Conservation (phyloP, 768 basidiomycete species). For the Amanita rimosa region DNA sequence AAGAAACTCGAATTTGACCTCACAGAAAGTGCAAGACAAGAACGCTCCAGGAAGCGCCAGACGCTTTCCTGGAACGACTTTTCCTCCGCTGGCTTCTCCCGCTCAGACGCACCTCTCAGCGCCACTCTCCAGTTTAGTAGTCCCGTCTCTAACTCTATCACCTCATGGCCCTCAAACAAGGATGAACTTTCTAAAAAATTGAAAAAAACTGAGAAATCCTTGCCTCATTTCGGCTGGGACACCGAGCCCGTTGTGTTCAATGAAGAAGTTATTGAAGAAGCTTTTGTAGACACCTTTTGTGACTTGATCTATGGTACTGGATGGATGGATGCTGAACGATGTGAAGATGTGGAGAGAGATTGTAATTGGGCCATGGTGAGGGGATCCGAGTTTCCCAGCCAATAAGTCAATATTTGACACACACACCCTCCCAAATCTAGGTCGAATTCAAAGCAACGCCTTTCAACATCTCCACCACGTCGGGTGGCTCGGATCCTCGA, state of each 20-base stretch:
- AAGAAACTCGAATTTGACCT: slow-evolving; percentile 89
- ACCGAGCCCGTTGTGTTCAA: slow-evolving; percentile 70
- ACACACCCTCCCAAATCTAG: too few relatives aligned
- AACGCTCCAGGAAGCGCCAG: slow-evolving; percentile 59
- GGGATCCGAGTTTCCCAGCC: slow-evolving; percentile 7
- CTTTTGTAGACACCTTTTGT: slow-evolving; percentile 81
- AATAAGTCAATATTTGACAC: too few relatives aligned
- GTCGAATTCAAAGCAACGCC: slow-evolving; percentile 83
- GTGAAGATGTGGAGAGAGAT: slow-evolving; percentile 70
- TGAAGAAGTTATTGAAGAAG: slow-evolving; percentile 81
- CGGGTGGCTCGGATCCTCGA: slow-evolving; percentile 51
- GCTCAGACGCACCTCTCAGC: slow-evolving; percentile 63
- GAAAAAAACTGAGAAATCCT: slow-evolving; percentile 70
- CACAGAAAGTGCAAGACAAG: slow-evolving; percentile 70
- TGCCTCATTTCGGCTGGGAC: slow-evolving; percentile 90
- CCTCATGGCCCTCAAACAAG: slow-evolving; percentile 63
- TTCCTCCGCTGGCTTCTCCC: slow-evolving; percentile 70
- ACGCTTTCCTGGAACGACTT: slow-evolving; percentile 92
- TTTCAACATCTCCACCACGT: slow-evolving; percentile 20
- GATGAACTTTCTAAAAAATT: slow-evolving; percentile 68
- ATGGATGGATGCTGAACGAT: slow-evolving; percentile 70
- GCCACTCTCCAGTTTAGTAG: slow-evolving; percentile 75
- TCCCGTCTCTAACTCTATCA: slow-evolving; percentile 36
- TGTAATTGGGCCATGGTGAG: slow-evolving; percentile 90
- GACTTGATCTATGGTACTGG: slow-evolving; percentile 74